Evolutionary conservation across 1,139 yeast genomes (phyloP).

Genomic region (Nadsonia commutata): DNA sequence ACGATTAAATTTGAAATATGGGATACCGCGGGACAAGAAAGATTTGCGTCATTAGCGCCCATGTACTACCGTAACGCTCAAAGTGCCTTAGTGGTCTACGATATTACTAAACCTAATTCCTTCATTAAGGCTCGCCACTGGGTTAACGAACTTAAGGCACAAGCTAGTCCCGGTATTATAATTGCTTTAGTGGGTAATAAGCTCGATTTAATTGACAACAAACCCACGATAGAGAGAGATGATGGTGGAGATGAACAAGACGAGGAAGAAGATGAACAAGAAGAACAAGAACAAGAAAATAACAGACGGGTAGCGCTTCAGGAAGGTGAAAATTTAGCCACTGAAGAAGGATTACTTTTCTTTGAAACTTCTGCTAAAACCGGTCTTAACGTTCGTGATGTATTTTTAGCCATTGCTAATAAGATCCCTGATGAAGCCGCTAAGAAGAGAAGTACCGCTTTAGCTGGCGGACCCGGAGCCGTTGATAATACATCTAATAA

Average conservation of each 20-base stretch:
- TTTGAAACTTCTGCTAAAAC: slow-evolving; percentile 95
- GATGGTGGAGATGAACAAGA: slow-evolving; percentile 13
- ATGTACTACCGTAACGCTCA: slow-evolving; percentile 99
- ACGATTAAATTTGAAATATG: slow-evolving; percentile 93
- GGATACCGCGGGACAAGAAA: slow-evolving; percentile 98
- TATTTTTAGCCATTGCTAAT: slow-evolving; percentile 78
- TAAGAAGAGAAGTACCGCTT: slow-evolving; percentile 7
- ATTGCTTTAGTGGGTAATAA: slow-evolving; percentile 93
- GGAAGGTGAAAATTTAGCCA: slow-evolving; percentile 71
- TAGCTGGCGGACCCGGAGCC: background rate
- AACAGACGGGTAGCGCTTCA: slow-evolving; percentile 73
- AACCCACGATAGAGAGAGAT: slow-evolving; percentile 1
- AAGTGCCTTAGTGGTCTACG: slow-evolving; percentile 92
- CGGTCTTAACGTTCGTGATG: slow-evolving; percentile 82
- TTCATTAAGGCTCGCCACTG: slow-evolving; percentile 97
- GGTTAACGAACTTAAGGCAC: slow-evolving; percentile 94
- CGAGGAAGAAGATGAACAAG: slow-evolving; percentile 6
- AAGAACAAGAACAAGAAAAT: slow-evolving; percentile 12
- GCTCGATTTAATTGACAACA: slow-evolving; percentile 40
- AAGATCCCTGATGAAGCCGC: slow-evolving; percentile 46
- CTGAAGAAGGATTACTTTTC: slow-evolving; percentile 75
- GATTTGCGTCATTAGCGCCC: slow-evolving; percentile 93
- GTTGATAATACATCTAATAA: background rate
- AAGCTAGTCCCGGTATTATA: slow-evolving; percentile 78
- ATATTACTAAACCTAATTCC: slow-evolving; percentile 92